Evolutionary conservation across 2,329 filamentous ascomycete genomes (phyloP).

Genomic region (Paecilomyces dactylethromorphus): DNA sequence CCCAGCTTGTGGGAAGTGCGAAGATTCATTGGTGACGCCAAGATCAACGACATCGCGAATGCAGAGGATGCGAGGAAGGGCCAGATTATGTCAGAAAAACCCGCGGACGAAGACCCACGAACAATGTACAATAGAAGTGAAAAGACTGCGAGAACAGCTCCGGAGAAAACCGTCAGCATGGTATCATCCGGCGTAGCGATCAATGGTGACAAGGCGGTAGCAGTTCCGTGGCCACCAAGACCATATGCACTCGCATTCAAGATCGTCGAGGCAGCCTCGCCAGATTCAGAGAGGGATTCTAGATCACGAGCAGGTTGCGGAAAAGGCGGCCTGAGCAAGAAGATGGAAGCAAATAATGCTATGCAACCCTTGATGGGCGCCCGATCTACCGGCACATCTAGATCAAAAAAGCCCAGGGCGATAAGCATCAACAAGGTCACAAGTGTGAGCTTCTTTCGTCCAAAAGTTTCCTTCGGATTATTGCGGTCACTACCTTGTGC

Average conservation of each 20-base stretch:
- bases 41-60: conserved; percentile 21
- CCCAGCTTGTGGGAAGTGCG: conserved; percentile 26
- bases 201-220: conserved; percentile 10
- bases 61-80: conserved; percentile 14
- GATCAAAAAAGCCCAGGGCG: conserved; percentile 19
- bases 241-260: conserved; percentile 3
- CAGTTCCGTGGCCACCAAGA: conserved; percentile 11
- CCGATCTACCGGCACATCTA: conserved; percentile 25
- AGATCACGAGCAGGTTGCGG: conserved; percentile 5
- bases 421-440: conserved; percentile 16
- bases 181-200: conserved; percentile 17
- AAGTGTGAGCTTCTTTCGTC: conserved; percentile 21
- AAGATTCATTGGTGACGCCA: conserved; percentile 16
- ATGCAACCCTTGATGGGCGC: conserved; percentile 41
- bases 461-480: conserved; percentile 13
- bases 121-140: conserved; percentile 15
- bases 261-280: conserved; percentile 3
- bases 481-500: conserved; percentile 6
- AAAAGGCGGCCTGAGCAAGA: conserved; percentile 46
- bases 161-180: conserved; percentile 20
- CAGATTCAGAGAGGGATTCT: conserved; percentile 11
- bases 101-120: conserved; percentile 13
- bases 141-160: conserved; percentile 17
- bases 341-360: conserved; percentile 39
- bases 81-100: conserved; percentile 15